Base-by-base conservation (phyloP, 176 grass and related monocot species). In the Poa pratensis region DNA sequence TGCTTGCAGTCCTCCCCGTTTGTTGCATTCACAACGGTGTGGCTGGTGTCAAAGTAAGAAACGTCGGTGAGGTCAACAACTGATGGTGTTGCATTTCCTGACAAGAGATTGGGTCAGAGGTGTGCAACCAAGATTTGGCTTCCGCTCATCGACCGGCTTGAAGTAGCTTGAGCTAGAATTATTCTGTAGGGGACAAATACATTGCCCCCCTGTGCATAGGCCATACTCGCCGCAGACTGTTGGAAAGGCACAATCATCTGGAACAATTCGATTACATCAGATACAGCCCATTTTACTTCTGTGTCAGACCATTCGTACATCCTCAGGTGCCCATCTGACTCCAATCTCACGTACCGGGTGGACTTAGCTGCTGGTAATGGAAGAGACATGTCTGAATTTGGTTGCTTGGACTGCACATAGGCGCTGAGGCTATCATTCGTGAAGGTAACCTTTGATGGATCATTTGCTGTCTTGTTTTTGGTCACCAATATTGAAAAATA, bases 211-310 rank as follows among this genome's bases (percentile, higher is more conserved):
- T 37, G 87, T 81, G 76, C 84, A 94, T 82, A 94, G 84, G 23
- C 89, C 87, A 2, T 91, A 91, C 58, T 85, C 69, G 10, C 92
- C 87, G 1, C 92, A 91, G 0, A 82, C 89, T 2, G 63, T 85
- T 18, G 89, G 92, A 32, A 91, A 91, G 40, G 83, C 70, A 73
- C 89, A 94, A 13, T 87, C 70, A 80, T 94, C 86, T 32, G 84
- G 48, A 71, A 91, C 42, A 48, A 2, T 30, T 89, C 30, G 53
- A 90, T 82, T 51, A 90, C 81, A 54, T 94, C 67, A 37, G 2
- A 73, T 7, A 69, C 13, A 1, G 12, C 7, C 92, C 92, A 94
- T 1, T 26, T 50, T 65, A 5, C 18, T 13, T 74, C 80, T 72
- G 32, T 40, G 34, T 50, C 57, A 35, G 82, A 58, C 76, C 76